Conservation (phyloP, 108 stramenopile genomes). For the Hondaea fermentalgiana region DNA sequence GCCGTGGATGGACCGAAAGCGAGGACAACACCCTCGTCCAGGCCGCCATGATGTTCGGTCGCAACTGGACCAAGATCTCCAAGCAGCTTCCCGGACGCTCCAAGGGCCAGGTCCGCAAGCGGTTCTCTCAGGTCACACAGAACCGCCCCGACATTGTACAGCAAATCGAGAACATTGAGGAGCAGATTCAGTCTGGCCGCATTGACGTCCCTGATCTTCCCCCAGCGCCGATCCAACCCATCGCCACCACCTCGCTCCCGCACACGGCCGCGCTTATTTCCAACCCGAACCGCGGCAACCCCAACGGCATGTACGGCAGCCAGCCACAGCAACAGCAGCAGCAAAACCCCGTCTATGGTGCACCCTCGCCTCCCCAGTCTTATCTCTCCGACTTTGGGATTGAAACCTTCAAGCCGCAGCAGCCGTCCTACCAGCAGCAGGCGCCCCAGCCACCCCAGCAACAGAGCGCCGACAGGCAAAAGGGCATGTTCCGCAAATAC, state of each 20-base stretch:
- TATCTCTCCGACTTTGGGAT: not conserved
- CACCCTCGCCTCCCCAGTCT: not conserved
- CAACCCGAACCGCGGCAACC: not conserved
- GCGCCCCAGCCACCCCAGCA: not conserved
- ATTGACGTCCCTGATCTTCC: not conserved
- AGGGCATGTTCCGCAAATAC: slow-evolving; percentile 15
- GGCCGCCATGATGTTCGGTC: not conserved
- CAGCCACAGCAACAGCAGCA: not conserved
- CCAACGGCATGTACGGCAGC: not conserved
- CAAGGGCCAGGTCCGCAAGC: slow-evolving; percentile 3
- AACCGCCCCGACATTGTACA: not conserved
- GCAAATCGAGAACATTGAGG: not conserved
- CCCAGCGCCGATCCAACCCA: not conserved
- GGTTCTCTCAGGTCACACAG: not conserved
- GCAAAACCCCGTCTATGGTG: not conserved
- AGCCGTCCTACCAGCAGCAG: too few species aligned
- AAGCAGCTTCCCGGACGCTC: slow-evolving; percentile 15
- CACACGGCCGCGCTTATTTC: not conserved
- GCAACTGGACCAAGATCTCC: slow-evolving; percentile 20
- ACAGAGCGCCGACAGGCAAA: not conserved
- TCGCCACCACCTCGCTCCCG: not conserved
- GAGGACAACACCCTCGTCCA: slow-evolving; percentile 20
- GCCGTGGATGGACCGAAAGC: not conserved
- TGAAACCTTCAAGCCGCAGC: not conserved
- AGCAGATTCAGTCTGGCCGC: not conserved